Evolutionary conservation across 2,329 filamentous ascomycete species (phyloP).

Genomic region (Diaporthe sp.): DNA sequence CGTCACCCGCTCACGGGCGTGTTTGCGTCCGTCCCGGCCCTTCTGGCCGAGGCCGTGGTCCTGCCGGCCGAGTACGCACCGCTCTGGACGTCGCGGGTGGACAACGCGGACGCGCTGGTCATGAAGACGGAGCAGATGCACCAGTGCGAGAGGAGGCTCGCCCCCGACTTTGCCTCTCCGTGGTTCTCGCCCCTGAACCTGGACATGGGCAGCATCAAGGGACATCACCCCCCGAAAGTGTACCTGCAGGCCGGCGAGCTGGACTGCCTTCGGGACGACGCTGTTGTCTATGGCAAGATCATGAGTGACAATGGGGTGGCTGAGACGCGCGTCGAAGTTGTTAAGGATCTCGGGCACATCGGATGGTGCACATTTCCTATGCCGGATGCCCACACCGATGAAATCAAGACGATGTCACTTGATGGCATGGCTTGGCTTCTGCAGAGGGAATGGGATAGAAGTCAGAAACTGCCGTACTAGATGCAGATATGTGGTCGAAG

Average conservation of each 20-base stretch:
- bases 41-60: slow-evolving; percentile 26
- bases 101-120: slow-evolving; percentile 28
- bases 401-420: slow-evolving; percentile 2
- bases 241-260: slow-evolving; percentile 35
- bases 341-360: slow-evolving; percentile 17
- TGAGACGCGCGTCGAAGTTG: slow-evolving; percentile 25
- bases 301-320: slow-evolving; percentile 30
- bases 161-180: slow-evolving; percentile 29
- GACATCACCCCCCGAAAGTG: slow-evolving; percentile 2
- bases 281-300: slow-evolving; percentile 27
- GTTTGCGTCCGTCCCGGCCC: slow-evolving; percentile 14
- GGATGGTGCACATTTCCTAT: slow-evolving; percentile 9
- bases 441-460: slow-evolving; percentile 18
- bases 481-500: not conserved
- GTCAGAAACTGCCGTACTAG: slow-evolving; percentile 25
- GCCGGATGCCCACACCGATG: slow-evolving; percentile 5
- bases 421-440: slow-evolving; percentile 35
- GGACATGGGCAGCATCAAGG: slow-evolving; percentile 15
- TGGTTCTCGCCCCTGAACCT: slow-evolving; percentile 37
- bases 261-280: slow-evolving; percentile 40
- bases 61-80: slow-evolving; percentile 30
- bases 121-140: slow-evolving; percentile 3
- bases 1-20: slow-evolving; percentile 35
- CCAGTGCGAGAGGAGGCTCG: slow-evolving; percentile 3
- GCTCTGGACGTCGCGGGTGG: slow-evolving; percentile 36